phyloP scores from a whole-genome alignment of 2,329 filamentous ascomycete genomes.

The Fusarium haematococcum region DNA sequence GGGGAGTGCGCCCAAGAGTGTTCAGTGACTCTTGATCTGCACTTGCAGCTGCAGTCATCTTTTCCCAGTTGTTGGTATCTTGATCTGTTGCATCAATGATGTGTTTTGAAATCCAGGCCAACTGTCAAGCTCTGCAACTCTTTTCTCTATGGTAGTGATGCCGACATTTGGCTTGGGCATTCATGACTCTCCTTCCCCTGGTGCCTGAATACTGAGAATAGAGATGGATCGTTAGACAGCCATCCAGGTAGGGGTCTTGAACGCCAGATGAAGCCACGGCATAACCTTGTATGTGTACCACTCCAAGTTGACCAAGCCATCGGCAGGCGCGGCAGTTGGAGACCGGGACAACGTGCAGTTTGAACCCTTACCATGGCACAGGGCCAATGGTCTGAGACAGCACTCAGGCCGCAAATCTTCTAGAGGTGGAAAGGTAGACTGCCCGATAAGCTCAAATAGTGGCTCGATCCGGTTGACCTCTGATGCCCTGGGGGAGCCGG shows the following conservation, averaged over 20 bases:
- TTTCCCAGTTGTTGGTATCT: background rate
- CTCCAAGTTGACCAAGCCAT: background rate
- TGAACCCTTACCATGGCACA: background rate
- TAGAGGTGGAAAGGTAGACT: background rate
- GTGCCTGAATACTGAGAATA: background rate
- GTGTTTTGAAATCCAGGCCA: background rate
- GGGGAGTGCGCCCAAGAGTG: background rate
- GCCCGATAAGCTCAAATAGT: background rate
- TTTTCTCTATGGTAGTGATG: background rate
- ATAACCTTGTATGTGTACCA: background rate
- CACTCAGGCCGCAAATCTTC: background rate
- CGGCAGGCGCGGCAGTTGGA: background rate
- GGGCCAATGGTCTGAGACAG: background rate
- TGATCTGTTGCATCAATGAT: background rate
- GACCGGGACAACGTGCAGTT: background rate
- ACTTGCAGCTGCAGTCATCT: background rate
- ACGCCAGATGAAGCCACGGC: background rate
- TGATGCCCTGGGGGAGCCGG: background rate
- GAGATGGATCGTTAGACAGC: background rate
- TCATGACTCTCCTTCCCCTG: background rate
- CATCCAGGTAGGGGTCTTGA: background rate
- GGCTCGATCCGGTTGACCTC: slow-evolving; percentile 10
- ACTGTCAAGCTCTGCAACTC: background rate
- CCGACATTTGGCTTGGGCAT: background rate
- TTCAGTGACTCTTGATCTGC: background rate